phyloP scores from a whole-genome alignment of 306 rosid genomes.

The Cicer bijugum region DNA sequence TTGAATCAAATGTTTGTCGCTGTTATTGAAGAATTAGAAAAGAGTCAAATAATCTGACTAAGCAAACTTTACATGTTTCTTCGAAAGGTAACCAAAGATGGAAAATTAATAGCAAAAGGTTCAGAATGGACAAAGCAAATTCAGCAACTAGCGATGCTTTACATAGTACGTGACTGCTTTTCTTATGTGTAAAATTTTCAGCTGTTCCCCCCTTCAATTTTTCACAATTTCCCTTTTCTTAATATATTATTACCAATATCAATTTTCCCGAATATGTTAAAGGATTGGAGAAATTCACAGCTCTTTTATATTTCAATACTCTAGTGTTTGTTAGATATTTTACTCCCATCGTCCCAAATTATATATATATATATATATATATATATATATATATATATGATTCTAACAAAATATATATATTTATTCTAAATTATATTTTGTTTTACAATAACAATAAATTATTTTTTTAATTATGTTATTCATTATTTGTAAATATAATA shows the following conservation, averaged over 20 bases:
- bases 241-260: neutral
- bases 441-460: no score
- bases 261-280: slow-evolving; percentile 4
- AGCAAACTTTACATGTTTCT: slow-evolving; percentile 44
- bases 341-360: no score
- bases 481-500: no score
- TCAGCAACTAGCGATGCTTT: slow-evolving; percentile 39
- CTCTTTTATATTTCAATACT: neutral
- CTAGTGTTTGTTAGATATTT: no score
- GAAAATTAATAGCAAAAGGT: slow-evolving; percentile 28
- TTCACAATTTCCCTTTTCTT: neutral
- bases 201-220: slow-evolving; percentile 11
- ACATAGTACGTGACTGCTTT: slow-evolving; percentile 27
- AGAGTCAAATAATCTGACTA: slow-evolving; percentile 51
- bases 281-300: slow-evolving; percentile 7
- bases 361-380: no score
- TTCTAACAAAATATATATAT: no score
- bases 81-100: slow-evolving; percentile 32
- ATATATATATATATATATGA: no score
- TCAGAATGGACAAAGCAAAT: slow-evolving; percentile 41
- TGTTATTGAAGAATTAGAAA: slow-evolving; percentile 40
- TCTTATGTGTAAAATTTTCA: slow-evolving; percentile 39
- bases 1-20: slow-evolving; percentile 46
- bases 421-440: no score
- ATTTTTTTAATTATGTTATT: no score